Evolutionary conservation across 2,329 filamentous ascomycete genomes (phyloP), one percentile per base, ranked within the genome.

Genomic region (Cladosporium sp.): DNA sequence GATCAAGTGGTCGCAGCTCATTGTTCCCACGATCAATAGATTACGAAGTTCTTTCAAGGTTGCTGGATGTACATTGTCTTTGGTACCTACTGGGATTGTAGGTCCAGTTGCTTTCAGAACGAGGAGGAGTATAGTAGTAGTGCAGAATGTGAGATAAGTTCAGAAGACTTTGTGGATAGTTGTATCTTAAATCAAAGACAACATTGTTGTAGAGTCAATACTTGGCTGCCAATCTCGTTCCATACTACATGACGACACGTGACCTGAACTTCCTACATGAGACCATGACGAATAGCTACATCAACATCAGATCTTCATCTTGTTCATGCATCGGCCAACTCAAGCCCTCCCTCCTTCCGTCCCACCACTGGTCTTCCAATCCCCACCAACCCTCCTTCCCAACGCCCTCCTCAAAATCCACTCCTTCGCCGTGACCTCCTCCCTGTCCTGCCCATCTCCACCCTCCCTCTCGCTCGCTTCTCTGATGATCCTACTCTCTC

Each of bases 361-460:
- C 39, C 73, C 72, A 6, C 39, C 55, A 64, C 70, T 69, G 57
- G 62, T 62, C 57, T 67, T 68, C 67, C 65, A 74, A 24, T 69
- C 68, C 52, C 65, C 71, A 47, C 63, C 66, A 39, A 57, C 57
- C 53, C 73, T 64, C 52, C 70, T 66, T 25, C 73, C 73, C 63
- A 76, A 63, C 22, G 72, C 72, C 40, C 75, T 63, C 52, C 72
- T 69, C 56, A 75, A 52, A 58, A 76, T 74, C 75, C 75, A 78
- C 58, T 74, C 72, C 59, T 73, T 72, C 7, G 65, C 73, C 13
- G 47, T 58, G 5, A 58, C 61, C 40, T 70, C 69, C 37, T 65
- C 70, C 17, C 55, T 60, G 44, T 69, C 69, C 39, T 66, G 2
- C 60, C 65, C 47, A 32, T 17, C n/a, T 56, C 51, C 32, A 58